These are phyloP conservation scores for Irpex sp. DNA, from an alignment of 1,284 basidiomycete genomes.

Conservation along the genomic window DNA sequence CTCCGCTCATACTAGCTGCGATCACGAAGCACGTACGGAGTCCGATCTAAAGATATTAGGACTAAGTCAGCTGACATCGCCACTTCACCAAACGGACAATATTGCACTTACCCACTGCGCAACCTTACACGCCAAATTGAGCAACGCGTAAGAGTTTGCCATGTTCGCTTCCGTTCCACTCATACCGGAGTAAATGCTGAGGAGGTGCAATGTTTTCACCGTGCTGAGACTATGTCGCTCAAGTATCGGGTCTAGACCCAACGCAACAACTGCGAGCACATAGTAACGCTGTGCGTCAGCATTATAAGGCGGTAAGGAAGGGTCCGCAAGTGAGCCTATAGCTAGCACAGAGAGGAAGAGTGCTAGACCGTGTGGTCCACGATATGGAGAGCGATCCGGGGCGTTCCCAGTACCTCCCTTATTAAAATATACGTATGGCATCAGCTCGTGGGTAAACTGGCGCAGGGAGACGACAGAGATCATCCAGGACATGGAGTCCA, in stretches of 20 bases:
- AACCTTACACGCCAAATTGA: slow-evolving; percentile 43
- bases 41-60: slow-evolving; percentile 35
- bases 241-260: slow-evolving; percentile 42
- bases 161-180: slow-evolving; percentile 49
- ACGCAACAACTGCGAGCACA: slow-evolving; percentile 42
- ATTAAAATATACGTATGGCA: slow-evolving; percentile 37
- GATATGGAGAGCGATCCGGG: slow-evolving; percentile 17
- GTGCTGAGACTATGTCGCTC: slow-evolving; percentile 37
- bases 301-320: slow-evolving; percentile 44
- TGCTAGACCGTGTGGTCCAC: slow-evolving; percentile 48
- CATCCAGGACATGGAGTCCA: slow-evolving; percentile 53
- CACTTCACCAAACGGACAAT: background rate
- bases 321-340: slow-evolving; percentile 48
- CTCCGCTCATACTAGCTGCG: background rate
- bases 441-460: slow-evolving; percentile 40
- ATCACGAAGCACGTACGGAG: slow-evolving; percentile 34
- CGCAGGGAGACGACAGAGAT: slow-evolving; percentile 45
- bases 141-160: slow-evolving; percentile 40
- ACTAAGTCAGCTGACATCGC: background rate
- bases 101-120: slow-evolving; percentile 37
- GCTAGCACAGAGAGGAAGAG: slow-evolving; percentile 47
- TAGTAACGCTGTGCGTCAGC: slow-evolving; percentile 54
- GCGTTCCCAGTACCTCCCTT: slow-evolving; percentile 15
- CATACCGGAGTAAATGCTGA: slow-evolving; percentile 52
- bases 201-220: slow-evolving; percentile 45